Base-by-base conservation (phyloP, 495 filamentous ascomycete genomes). In the Achaetomiella virescens region DNA sequence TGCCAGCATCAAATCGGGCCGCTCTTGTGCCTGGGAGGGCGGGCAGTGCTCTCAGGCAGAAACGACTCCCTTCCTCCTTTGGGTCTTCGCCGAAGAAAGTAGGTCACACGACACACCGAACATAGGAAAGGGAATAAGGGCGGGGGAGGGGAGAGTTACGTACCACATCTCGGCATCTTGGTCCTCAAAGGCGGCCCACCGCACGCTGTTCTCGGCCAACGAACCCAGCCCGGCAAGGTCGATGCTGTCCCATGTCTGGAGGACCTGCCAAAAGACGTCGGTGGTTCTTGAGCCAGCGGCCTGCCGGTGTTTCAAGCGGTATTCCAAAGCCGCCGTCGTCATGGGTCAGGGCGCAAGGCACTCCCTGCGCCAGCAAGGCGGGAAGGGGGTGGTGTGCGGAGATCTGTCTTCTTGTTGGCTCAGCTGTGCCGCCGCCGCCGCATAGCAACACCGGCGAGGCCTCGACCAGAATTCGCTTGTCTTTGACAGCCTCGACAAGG, bases 231-330 rank as follows among this genome's bases (percentile, higher is more conserved):
- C 89, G 17, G 85, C 87, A 22, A 95, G 69, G 14, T 90, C 93
- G 22, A 96, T 78, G 59, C 89, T 92, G 52, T 95, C 82, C 73
- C 90, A 87, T 2, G 85, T 88, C 62, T 93, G 89, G 37, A 97
- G 71, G 6, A 87, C 87, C 69, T 92, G 89, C 90, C 90, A 96
- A 70, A 92, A 95, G 64, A 95, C 89, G 68, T 93, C 84, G 4
- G 87, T 91, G 74, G 90, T 81, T 21, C 87, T 88, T 33, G 83
- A 21, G 1, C 0, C 87, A 15, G 72, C 78, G 52, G 85, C 85
- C 57, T 91, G 88, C 6, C 89, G 90, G 2, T 90, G 76, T 8
- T 14, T n/a, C 20, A 20, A 9, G 11, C 12, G 21, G 42, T 95
- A 84, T 0, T 84, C 88, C 10, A 89, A 90, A 24, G 46, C 46